Percentiles rank a stretch among this genome's conserved stretches.
These are phyloP conservation scores for Lantana camara DNA, from an alignment of 257 asterid species.

Conservation along the genomic window DNA sequence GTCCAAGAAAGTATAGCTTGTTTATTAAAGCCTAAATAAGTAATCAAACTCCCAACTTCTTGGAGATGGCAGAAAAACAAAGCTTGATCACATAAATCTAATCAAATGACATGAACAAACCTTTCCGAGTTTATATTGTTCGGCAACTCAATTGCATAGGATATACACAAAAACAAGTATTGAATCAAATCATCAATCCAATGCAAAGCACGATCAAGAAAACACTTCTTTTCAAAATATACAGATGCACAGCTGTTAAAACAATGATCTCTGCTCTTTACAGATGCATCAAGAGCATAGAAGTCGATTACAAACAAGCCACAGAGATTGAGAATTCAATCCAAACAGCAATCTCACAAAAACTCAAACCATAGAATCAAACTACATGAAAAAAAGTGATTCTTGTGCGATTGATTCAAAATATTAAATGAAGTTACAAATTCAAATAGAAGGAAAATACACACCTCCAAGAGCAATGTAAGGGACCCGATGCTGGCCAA, in stretches of 20 bases:
- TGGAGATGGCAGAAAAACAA: neutral
- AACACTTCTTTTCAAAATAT: too few relatives aligned
- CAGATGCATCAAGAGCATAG: neutral
- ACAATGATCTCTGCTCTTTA: neutral
- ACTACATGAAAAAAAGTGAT: neutral
- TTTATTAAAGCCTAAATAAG: slow-evolving; percentile 9
- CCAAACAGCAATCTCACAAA: neutral
- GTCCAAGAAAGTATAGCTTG: neutral
- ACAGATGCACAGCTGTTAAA: neutral
- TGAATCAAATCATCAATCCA: too few relatives aligned
- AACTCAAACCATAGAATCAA: neutral
- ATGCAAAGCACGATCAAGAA: neutral
- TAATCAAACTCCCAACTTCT: neutral
- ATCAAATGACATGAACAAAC: neutral
- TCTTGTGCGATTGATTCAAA: slow-evolving; percentile 6
- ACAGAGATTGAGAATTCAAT: neutral
- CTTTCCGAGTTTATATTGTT: too few relatives aligned
- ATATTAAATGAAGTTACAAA: neutral
- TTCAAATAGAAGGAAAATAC: neutral
- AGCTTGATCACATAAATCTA: neutral
- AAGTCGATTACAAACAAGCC: neutral
- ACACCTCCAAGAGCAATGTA: slow-evolving; percentile 90
- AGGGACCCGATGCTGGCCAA: slow-evolving; percentile 94
- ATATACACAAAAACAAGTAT: too few relatives aligned
- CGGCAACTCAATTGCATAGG: too few relatives aligned